Base-by-base conservation (phyloP, 2,329 filamentous ascomycete species). In the Pseudocercospora macadamiae region DNA sequence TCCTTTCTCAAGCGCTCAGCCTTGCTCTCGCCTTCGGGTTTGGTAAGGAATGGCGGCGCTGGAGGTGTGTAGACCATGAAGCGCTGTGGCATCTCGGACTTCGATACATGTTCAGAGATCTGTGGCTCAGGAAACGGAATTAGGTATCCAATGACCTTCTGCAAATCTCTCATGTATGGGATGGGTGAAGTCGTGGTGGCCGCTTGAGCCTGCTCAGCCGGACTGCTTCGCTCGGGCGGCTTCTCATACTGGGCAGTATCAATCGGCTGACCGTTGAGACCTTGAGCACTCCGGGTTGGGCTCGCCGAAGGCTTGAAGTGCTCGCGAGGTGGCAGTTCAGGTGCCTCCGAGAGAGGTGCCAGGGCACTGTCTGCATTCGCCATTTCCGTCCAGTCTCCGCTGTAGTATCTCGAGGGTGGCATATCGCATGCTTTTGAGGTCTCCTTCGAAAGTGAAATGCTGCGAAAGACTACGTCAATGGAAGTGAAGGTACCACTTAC, bases 41-140 rank as follows among this genome's bases (percentile, higher is more conserved):
- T 74, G 10, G 67, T 66, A 1, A 79, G 66, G 47, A 65, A 60
- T 8, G 77, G 77, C 7, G 77, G 76, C 4, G 75, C 70, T 4
- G 77, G 76, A 3, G 77, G 77, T 0, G 77, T 79, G 64, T 79
- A 80, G 59, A 80, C 73, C 19, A 79, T 66, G 63, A 78, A 80
- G 9, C 76, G 74, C 4, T 70, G 62, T 0, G 77, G 77, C 5
- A 79, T 71, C 4, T 55, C 54, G 25, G 73, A 8, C 23, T 49
- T 49, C 28, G 26, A n/a, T 19, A 26, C 28, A 18, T 30, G 19
- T 16, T 30, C 47, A 30, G 72, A 68, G 45, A 77, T 53, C 0
- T 66, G 62, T 2, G 77, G 77, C 54, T 75, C 76, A 1, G 77
- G 77, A 36, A 78, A 77, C 1, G 77, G 77, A 4, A 79, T 66